Conservation (phyloP, 129 eudicot genomes). For the Scalesia atractyloides region DNA sequence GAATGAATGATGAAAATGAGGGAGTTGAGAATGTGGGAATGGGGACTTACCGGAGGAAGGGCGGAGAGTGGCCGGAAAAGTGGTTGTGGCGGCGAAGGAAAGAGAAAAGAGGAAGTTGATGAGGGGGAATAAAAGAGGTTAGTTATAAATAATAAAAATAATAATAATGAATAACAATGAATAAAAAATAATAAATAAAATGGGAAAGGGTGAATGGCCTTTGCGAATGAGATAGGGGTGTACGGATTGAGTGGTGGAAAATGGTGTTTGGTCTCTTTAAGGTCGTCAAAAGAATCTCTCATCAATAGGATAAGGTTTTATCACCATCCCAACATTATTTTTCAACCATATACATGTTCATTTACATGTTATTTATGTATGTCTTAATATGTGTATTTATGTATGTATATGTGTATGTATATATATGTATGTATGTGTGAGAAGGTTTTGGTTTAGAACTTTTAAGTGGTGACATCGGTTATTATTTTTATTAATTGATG, state of each 20-base stretch:
- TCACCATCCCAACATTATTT: slow-evolving; percentile 17
- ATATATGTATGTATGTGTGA: neutral
- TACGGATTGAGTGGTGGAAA: slow-evolving; percentile 66
- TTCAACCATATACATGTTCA: neutral
- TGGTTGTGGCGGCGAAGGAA: slow-evolving; percentile 12
- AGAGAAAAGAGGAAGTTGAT: slow-evolving; percentile 27
- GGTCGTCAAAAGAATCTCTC: slow-evolving; percentile 44
- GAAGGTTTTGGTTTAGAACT: neutral
- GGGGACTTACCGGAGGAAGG: slow-evolving; percentile 35
- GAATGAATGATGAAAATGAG: no score
- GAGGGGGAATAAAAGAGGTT: slow-evolving; percentile 10
- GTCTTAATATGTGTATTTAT: neutral
- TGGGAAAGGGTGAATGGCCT: slow-evolving; percentile 44
- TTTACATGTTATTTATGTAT: neutral
- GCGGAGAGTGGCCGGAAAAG: slow-evolving; percentile 26
- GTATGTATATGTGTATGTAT: neutral
- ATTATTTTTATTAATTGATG: neutral
- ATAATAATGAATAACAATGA: no score
- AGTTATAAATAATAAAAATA: neutral
- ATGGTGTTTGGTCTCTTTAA: slow-evolving; percentile 32
- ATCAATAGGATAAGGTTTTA: slow-evolving; percentile 51
- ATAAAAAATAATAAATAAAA: neutral
- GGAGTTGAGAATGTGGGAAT: neutral
- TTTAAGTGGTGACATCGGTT: no score
- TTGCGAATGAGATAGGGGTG: slow-evolving; percentile 77